These are phyloP conservation scores for Pleurotus citrinopileatus DNA, from an alignment of 768 basidiomycete genomes.

Conservation along the genomic window DNA sequence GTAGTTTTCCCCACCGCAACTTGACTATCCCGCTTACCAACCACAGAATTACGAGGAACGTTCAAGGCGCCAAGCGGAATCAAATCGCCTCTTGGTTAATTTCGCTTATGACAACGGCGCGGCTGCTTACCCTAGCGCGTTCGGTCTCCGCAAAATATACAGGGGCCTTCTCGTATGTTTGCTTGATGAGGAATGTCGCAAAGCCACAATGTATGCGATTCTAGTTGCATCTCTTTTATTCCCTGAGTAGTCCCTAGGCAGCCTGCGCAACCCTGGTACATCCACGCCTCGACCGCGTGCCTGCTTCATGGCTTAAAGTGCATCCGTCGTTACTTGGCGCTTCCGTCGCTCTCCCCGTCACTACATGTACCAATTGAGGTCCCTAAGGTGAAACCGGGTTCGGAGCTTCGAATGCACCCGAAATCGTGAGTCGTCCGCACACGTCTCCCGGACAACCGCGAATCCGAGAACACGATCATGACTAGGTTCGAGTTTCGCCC, in stretches of 20 bases:
- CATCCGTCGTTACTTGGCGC: conserved; percentile 33
- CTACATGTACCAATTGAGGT: conserved; percentile 8
- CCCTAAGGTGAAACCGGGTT: conserved; percentile 17
- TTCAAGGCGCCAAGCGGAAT: conserved; percentile 38
- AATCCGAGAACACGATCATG: neutral
- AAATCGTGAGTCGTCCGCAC: conserved; percentile 25
- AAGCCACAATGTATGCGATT: conserved; percentile 42
- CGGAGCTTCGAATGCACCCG: conserved; percentile 26
- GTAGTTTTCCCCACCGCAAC: conserved; percentile 20
- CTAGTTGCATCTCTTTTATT: too few species aligned
- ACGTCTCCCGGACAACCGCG: neutral
- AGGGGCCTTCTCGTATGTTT: conserved; percentile 30
- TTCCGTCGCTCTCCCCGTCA: conserved; percentile 30
- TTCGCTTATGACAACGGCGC: conserved; percentile 40
- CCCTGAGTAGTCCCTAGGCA: conserved; percentile 23
- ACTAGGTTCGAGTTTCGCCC: conserved; percentile 32
- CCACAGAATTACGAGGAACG: conserved; percentile 37
- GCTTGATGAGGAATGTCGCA: conserved; percentile 40
- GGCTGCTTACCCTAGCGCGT: conserved; percentile 28
- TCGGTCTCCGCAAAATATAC: conserved; percentile 35
- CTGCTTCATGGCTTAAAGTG: conserved; percentile 23
- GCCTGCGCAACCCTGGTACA: conserved; percentile 31
- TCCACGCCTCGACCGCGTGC: conserved; percentile 22
- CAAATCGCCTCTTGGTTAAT: conserved; percentile 34
- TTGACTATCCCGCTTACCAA: neutral